A percentile compares a stretch with the other conserved stretches of the same genome.
phyloP scores from a whole-genome alignment of 1,139 yeast genomes.

The Protomyces lactucae-debilis region DNA sequence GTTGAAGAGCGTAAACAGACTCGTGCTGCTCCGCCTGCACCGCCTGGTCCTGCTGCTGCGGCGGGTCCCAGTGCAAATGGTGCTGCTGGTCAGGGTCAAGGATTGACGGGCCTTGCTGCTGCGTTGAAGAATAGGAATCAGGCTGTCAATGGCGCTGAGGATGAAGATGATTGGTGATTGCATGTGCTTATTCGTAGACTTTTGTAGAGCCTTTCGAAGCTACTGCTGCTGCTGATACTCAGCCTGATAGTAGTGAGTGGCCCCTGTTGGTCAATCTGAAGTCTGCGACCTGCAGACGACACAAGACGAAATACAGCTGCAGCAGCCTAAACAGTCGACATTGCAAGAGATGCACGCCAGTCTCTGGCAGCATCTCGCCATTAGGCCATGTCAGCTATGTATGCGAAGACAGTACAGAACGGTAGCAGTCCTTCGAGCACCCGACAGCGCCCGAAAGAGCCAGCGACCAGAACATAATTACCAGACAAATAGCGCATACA shows the following conservation, averaged over 20 bases:
- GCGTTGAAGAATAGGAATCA: slow-evolving; percentile 15
- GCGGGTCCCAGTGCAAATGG: background rate
- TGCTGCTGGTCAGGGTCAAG: background rate
- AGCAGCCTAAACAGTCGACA: too few relatives aligned
- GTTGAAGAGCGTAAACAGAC: slow-evolving; percentile 57
- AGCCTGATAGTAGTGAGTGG: too few relatives aligned
- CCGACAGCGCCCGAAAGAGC: background rate
- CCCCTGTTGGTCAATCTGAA: too few relatives aligned
- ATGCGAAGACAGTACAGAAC: background rate
- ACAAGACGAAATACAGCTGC: too few relatives aligned
- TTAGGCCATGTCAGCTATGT: background rate
- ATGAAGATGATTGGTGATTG: slow-evolving; percentile 13
- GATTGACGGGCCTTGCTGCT: slow-evolving; percentile 18
- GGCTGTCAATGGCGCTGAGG: slow-evolving; percentile 11
- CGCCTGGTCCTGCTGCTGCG: slow-evolving; percentile 37
- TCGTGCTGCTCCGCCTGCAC: slow-evolving; percentile 38
- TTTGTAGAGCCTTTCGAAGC: background rate
- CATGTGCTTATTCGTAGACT: background rate
- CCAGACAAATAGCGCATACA: slow-evolving; percentile 20
- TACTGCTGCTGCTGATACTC: background rate
- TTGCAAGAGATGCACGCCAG: background rate
- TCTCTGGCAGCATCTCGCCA: background rate
- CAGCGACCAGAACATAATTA: slow-evolving; percentile 21
- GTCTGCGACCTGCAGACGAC: too few relatives aligned
- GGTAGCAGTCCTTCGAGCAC: background rate